These are phyloP conservation scores for Bacterosira constricta DNA, from an alignment of 108 stramenopile species.

Conservation along the genomic window DNA sequence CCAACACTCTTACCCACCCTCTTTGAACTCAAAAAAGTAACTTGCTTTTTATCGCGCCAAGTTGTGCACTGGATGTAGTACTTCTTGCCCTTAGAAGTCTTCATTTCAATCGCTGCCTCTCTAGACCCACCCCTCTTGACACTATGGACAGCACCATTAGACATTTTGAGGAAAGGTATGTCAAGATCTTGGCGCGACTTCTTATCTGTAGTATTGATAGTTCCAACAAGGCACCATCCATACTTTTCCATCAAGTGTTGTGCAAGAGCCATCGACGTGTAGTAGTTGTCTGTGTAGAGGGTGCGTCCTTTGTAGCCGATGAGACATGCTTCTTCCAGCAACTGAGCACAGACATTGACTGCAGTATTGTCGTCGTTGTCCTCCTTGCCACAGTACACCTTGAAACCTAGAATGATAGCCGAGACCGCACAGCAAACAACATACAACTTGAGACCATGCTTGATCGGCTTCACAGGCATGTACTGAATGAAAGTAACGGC, in stretches of 20 bases:
- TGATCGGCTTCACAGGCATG: constrained; percentile 34
- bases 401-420: not conserved
- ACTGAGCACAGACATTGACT: not conserved
- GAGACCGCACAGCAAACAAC: constrained; percentile 2
- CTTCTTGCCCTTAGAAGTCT: not conserved
- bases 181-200: constrained; percentile 7
- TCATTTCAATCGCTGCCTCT: not conserved
- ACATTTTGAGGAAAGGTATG: constrained; percentile 24
- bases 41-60: not conserved
- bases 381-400: constrained; percentile 3
- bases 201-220: constrained; percentile 28
- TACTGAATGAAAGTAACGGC: constrained; percentile 9
- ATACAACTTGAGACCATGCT: constrained; percentile 26
- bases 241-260: constrained; percentile 20
- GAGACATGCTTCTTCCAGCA: not conserved
- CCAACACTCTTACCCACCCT: not conserved
- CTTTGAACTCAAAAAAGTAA: not conserved
- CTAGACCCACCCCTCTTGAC: constrained; percentile 19
- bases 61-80: not conserved
- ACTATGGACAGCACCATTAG: not conserved
- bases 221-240: constrained; percentile 12
- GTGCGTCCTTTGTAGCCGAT: constrained; percentile 7
- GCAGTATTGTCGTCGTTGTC: not conserved
- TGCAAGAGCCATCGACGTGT: constrained; percentile 3
- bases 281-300: constrained; percentile 25